Conservation (phyloP, 1,284 basidiomycete genomes). For the Tremellales sp. region DNA sequence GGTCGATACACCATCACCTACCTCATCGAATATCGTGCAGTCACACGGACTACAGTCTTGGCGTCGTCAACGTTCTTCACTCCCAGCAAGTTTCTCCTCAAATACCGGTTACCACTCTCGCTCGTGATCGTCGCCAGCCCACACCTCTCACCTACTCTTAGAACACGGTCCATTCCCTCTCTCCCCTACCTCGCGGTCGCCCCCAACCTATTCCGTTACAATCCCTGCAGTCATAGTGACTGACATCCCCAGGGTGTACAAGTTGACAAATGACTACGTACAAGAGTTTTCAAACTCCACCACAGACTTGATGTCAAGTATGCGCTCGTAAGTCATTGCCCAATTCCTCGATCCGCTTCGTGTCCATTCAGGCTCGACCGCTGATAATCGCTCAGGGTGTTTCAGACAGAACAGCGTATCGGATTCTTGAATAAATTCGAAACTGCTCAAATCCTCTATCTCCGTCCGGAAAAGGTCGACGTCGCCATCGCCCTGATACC, state of each 20-base stretch:
- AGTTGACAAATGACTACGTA: slow-evolving; percentile 36
- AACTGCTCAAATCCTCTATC: slow-evolving; percentile 44
- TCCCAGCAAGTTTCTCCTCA: too few species aligned
- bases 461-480: slow-evolving; percentile 38
- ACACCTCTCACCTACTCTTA: too few species aligned
- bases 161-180: too few species aligned
- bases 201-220: too few species aligned
- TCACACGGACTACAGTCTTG: too few species aligned
- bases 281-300: slow-evolving; percentile 36
- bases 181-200: too few species aligned
- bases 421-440: slow-evolving; percentile 45
- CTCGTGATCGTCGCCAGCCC: too few species aligned
- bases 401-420: slow-evolving; percentile 3
- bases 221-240: background rate
- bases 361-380: background rate
- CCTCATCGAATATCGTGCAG: too few species aligned
- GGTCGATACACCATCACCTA: too few species aligned
- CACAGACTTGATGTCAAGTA: slow-evolving; percentile 27
- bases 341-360: background rate
- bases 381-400: background rate
- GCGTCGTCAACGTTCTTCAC: too few species aligned
- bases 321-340: slow-evolving; percentile 35
- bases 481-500: slow-evolving; percentile 43
- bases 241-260: slow-evolving; percentile 34
- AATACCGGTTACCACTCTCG: too few species aligned